Percentiles rank a stretch among this genome's conserved stretches.
Evolutionary conservation across 169 alveolate genomes (phyloP).

Genomic region (Plasmodium inui): DNA sequence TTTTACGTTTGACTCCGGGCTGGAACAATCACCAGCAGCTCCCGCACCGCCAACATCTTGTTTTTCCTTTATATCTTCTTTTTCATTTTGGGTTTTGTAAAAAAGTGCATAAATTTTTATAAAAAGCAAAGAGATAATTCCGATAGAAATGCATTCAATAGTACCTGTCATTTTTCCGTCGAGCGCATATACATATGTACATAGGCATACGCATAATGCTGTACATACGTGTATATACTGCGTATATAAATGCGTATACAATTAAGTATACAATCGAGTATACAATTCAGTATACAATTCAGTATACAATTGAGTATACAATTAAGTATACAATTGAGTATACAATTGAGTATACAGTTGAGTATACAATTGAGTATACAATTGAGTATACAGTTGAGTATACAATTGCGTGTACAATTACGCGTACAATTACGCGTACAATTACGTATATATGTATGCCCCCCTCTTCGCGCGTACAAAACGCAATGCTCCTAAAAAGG

Average conservation of each 20-base stretch:
- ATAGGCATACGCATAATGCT: background rate
- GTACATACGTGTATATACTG: background rate
- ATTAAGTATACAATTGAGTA: background rate
- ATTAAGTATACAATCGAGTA: background rate
- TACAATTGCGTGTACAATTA: background rate
- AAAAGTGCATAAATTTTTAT: constrained; percentile 31
- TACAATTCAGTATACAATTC: no score
- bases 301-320: no score
- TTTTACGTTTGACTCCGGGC: constrained; percentile 6
- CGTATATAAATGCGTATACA: background rate
- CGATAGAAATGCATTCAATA: constrained; percentile 48
- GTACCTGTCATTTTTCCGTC: constrained; percentile 24
- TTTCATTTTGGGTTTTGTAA: constrained; percentile 42
- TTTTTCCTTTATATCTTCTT: background rate
- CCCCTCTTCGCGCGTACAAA: background rate
- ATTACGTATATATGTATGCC: background rate
- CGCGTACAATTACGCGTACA: no score
- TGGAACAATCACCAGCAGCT: background rate
- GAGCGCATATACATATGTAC: constrained; percentile 11
- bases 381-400: background rate
- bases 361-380: background rate
- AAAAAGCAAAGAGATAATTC: constrained; percentile 29
- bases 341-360: background rate
- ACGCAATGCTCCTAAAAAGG: background rate
- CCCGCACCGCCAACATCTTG: background rate